A percentile compares a stretch with the other conserved stretches of the same genome.
These are phyloP conservation scores for Ustilago cynodontis DNA, from an alignment of 1,284 basidiomycete species.

Conservation along the genomic window DNA sequence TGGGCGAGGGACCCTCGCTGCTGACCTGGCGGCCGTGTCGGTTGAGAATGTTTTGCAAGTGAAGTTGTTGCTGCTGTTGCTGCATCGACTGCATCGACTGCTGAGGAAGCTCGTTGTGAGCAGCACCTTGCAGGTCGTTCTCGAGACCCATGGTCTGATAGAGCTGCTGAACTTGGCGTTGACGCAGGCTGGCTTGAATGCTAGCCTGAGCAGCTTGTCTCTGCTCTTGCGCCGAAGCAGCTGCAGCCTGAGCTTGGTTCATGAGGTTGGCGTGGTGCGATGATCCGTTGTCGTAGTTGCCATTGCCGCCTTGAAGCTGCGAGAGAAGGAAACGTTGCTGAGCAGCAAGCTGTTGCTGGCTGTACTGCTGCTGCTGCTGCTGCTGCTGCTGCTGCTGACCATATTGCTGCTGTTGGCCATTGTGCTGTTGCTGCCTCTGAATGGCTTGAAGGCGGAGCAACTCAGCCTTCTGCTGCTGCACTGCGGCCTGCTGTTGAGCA, in stretches of 20 bases:
- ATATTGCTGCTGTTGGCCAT: conserved; percentile 23
- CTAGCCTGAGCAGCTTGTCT: conserved; percentile 61
- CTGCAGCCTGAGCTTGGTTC: conserved; percentile 30
- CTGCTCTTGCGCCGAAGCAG: conserved; percentile 55
- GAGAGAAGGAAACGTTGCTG: conserved; percentile 62
- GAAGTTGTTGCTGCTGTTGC: conserved; percentile 41
- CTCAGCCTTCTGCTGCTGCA: conserved; percentile 57
- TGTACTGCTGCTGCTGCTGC: conserved; percentile 34
- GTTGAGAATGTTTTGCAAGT: conserved; percentile 44
- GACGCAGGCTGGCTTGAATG: conserved; percentile 60
- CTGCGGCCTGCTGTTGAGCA: conserved; percentile 48
- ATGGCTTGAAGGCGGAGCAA: conserved; percentile 56
- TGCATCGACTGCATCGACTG: conserved; percentile 43
- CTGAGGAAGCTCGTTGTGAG: conserved; percentile 16
- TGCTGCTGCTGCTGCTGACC: conserved; percentile 49
- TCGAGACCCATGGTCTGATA: conserved; percentile 53
- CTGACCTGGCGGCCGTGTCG: conserved; percentile 47
- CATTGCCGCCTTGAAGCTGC: conserved; percentile 51
- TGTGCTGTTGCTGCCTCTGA: conserved; percentile 53
- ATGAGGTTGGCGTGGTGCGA: conserved; percentile 30
- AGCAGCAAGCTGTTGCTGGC: conserved; percentile 50
- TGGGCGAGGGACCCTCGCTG: conserved; percentile 26
- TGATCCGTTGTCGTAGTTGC: conserved; percentile 25
- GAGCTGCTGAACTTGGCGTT: conserved; percentile 60
- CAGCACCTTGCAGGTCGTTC: conserved; percentile 8